phyloP scores from a whole-genome alignment of 2,329 filamentous ascomycete genomes.

The Calonectria naviculata region DNA sequence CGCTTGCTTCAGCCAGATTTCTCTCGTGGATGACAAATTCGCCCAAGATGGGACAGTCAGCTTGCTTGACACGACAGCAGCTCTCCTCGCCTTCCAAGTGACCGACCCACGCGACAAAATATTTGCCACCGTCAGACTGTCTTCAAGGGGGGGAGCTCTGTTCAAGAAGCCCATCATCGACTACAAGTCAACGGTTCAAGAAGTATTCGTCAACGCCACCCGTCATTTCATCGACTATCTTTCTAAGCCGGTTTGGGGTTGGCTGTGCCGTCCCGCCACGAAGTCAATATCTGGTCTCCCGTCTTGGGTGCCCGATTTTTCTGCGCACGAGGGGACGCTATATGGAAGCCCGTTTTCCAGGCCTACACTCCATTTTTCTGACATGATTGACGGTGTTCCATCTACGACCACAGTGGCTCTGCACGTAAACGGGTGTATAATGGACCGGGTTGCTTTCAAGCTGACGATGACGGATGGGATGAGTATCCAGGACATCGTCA shows the following conservation, averaged over 20 bases:
- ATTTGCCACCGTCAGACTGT: background rate
- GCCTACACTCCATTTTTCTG: background rate
- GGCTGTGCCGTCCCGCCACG: background rate
- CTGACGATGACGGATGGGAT: background rate
- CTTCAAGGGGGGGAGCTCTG: background rate
- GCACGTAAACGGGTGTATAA: background rate
- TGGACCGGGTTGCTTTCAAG: background rate
- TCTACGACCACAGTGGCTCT: background rate
- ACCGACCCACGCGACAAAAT: background rate
- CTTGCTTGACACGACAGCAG: background rate
- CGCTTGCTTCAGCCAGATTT: background rate
- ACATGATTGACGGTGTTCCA: background rate
- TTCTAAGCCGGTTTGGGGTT: background rate
- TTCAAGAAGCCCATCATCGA: background rate
- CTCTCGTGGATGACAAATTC: background rate
- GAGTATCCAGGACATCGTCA: background rate
- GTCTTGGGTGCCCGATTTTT: background rate
- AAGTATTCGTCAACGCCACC: background rate
- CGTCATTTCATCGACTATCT: background rate
- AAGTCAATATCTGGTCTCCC: background rate
- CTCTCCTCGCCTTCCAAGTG: background rate
- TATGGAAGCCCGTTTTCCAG: background rate
- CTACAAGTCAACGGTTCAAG: background rate
- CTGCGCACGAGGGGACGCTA: background rate
- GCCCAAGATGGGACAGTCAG: background rate